Base-by-base conservation (phyloP, 345 rosid genomes). In the Cardiospermum halicacabum region DNA sequence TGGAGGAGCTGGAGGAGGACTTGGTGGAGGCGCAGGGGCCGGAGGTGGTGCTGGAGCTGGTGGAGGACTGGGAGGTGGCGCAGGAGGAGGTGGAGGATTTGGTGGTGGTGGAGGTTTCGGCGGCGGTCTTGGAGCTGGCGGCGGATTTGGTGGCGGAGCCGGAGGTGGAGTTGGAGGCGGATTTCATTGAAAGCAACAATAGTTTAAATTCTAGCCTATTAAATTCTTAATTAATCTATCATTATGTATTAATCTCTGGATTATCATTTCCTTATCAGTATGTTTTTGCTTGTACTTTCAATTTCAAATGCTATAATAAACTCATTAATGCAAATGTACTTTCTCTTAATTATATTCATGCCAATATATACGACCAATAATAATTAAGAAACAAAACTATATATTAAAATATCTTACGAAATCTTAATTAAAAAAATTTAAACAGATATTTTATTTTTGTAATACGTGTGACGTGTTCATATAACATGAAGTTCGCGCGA, bases 141-240 rank as follows among this genome's bases (percentile, higher is more conserved):
- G 21, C 32, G 75, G 75, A 2, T 54, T 7, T 32, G 78, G 78
- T 11, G 76, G 74, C 7, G 78, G 81, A 0, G 32, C 9, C 56
- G 82, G 81, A 0, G 30, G 45, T 19, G 81, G 75, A 3, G 72
- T 53, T 24, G 81, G 72, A 6, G 81, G 78, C 1, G 81, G 81
- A 11, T 13, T 64, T 36, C n/a, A n/a, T n/a, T n/a, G n/a, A n/a
- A n/a, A n/a, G n/a, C n/a, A n/a, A n/a, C n/a, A n/a, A n/a, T n/a
- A n/a, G n/a, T n/a, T n/a, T n/a, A n/a, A n/a, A n/a, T n/a, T n/a
- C n/a, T n/a, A n/a, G n/a, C n/a, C n/a, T n/a, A n/a, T n/a, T n/a
- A n/a, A n/a, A n/a, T n/a, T n/a, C n/a, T n/a, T n/a, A n/a, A n/a
- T n/a, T n/a, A n/a, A n/a, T n/a, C n/a, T n/a, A n/a, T n/a, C n/a